These are phyloP conservation scores for Aspergillus vadensis DNA, from an alignment of 2,329 filamentous ascomycete species.

Conservation along the genomic window DNA sequence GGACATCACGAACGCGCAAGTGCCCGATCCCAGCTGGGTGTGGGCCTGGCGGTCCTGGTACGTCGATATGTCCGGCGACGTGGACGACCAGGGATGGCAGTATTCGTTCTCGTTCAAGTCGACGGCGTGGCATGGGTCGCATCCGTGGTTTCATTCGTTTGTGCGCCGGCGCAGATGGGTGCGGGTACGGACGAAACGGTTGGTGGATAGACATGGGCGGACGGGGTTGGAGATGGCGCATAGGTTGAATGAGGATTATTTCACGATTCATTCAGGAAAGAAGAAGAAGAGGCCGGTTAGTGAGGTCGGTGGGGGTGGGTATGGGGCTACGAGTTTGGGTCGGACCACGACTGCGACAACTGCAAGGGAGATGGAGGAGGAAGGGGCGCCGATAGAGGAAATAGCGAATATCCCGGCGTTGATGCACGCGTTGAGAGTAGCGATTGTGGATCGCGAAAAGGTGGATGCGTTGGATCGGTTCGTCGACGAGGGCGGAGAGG, in stretches of 20 bases:
- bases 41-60: constrained; percentile 79
- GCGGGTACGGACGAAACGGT: constrained; percentile 71
- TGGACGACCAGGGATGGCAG: constrained; percentile 92
- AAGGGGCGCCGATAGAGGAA: constrained; percentile 52
- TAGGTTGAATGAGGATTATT: constrained; percentile 75
- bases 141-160: constrained; percentile 91
- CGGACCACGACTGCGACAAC: constrained; percentile 45
- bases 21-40: constrained; percentile 92
- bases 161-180: constrained; percentile 90
- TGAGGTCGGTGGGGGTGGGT: constrained; percentile 32
- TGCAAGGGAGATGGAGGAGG: constrained; percentile 35
- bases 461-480: constrained; percentile 81
- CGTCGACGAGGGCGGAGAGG: constrained; percentile 72
- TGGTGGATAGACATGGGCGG: constrained; percentile 33
- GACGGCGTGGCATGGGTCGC: constrained; percentile 84
- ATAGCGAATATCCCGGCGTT: constrained; percentile 68
- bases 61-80: constrained; percentile 75
- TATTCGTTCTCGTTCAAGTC: constrained; percentile 86
- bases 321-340: constrained; percentile 32
- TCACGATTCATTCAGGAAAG: constrained; percentile 66
- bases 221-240: constrained; percentile 54
- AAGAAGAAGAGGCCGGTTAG: constrained; percentile 49
- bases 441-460: constrained; percentile 87
- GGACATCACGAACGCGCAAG: constrained; percentile 81
- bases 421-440: constrained; percentile 66